A percentile compares a stretch with the other conserved stretches of the same genome.
Evolutionary conservation across 257 asterid genomes (phyloP).

Genomic region (Capsicum pubescens): DNA sequence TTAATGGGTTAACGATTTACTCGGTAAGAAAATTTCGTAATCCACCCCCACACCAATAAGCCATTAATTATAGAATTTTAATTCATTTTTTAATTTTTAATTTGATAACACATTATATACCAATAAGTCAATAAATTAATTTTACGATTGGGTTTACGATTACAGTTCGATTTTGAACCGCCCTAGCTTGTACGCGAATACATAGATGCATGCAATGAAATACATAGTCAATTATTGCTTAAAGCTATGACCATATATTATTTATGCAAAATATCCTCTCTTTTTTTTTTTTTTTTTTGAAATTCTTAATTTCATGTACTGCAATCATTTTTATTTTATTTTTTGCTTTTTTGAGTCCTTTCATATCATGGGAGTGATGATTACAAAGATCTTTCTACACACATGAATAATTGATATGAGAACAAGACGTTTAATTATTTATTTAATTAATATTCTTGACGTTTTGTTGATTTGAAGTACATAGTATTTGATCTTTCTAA

Average conservation of each 20-base stretch:
- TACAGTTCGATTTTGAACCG: too few species aligned
- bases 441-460: too few species aligned
- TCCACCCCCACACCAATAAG: too few species aligned
- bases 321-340: background rate
- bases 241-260: background rate
- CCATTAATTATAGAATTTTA: too few species aligned
- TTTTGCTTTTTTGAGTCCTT: background rate
- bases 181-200: background rate
- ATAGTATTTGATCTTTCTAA: too few species aligned
- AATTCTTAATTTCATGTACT: background rate
- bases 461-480: too few species aligned
- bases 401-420: background rate
- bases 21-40: too few species aligned
- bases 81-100: too few species aligned
- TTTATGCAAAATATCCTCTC: background rate
- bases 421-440: background rate
- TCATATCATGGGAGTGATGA: background rate
- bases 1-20: too few species aligned
- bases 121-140: too few species aligned
- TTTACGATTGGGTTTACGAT: too few species aligned
- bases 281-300: background rate
- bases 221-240: conserved; percentile 8
- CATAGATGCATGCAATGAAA: background rate
- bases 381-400: background rate
- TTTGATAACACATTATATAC: too few species aligned